Evolutionary conservation across 257 asterid genomes (phyloP), one percentile per base, ranked within the genome.

Genomic region (Solanum ossicruentum): DNA sequence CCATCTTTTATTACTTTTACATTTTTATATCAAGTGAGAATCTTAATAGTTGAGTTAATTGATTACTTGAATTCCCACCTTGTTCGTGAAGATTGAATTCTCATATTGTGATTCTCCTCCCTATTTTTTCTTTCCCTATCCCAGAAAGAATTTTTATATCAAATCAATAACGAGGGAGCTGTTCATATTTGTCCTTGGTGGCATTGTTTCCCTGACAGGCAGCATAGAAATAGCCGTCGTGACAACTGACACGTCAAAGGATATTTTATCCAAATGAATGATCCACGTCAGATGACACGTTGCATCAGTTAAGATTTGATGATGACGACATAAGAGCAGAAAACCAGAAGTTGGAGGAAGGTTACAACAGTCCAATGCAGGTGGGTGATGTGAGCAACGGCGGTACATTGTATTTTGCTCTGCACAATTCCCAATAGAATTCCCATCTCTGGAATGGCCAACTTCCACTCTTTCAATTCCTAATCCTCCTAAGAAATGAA

Each of bases 231-330:
- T 7, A 28, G 2, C 21, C 2, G 54, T 8, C 23, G 49, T 10
- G 80, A 63, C 41, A 67, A 12, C n/a, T 36, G 47, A 21, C 58
- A 73, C n/a, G 58, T 73, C 58, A 49, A 75, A 47, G 6, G 8
- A 21, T n/a, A 47, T 20, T 12, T 8, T 47, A 3, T 21, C n/a
- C 60, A 23, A 75, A 75, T 75, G 43, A 41, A 36, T 6, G 0
- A 32, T 49, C 51, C 77, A 69, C 51, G 51, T 12, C 81, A 21
- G n/a, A 13, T 49, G 81, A 23, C 82, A 75, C 82, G 82, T 75
- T 23, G 61, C 61, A 51, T 61, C 45, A 49, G 61, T 75, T 75
- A 75, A 15, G 45, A 75, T 47, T 49, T 49, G 61, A 23, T 51
- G 82, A 75, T 51, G 82, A 75, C 58, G 41, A 73, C 36, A 73